These are phyloP conservation scores for Colletotrichum tropicicola DNA, from an alignment of 2,329 filamentous ascomycete genomes.

Conservation along the genomic window DNA sequence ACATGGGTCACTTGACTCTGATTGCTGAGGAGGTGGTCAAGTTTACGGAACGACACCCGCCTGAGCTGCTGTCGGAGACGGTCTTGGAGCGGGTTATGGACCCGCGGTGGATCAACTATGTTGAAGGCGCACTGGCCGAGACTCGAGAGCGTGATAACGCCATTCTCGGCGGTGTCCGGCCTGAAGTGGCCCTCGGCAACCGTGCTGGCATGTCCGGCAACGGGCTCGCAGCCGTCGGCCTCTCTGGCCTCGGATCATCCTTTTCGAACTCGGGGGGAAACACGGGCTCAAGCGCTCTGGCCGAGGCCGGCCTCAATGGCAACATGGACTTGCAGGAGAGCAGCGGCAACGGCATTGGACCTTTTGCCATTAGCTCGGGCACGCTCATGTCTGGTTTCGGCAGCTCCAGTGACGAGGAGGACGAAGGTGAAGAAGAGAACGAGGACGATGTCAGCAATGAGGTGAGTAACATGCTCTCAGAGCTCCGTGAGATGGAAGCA, in stretches of 20 bases:
- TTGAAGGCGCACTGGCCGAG: constrained; percentile 91
- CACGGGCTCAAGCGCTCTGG: constrained; percentile 28
- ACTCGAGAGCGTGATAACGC: constrained; percentile 97
- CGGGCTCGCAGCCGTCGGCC: constrained; percentile 51
- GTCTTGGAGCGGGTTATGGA: constrained; percentile 91
- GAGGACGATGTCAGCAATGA: constrained; percentile 78
- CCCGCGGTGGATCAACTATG: constrained; percentile 92
- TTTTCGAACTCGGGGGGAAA: constrained; percentile 37
- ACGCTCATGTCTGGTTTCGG: constrained; percentile 90
- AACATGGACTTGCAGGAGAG: constrained; percentile 74
- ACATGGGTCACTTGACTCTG: constrained; percentile 97
- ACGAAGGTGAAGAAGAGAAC: constrained; percentile 90
- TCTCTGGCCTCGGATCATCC: constrained; percentile 48
- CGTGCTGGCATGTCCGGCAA: constrained; percentile 65
- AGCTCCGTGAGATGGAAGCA: constrained; percentile 27
- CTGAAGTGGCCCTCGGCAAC: constrained; percentile 87
- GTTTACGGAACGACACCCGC: constrained; percentile 93
- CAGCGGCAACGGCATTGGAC: constrained; percentile 72
- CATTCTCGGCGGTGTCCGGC: constrained; percentile 94
- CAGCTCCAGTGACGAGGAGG: constrained; percentile 94
- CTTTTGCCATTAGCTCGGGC: constrained; percentile 77
- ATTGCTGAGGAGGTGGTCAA: constrained; percentile 99
- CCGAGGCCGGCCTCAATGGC: constrained; percentile 32
- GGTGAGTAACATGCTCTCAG: constrained; percentile 59
- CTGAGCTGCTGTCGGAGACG: constrained; percentile 83